Percentiles rank a stretch among this genome's conserved stretches.
These are phyloP conservation scores for Ceratocystis colombiana DNA, from an alignment of 2,329 filamentous ascomycete species.

Conservation along the genomic window DNA sequence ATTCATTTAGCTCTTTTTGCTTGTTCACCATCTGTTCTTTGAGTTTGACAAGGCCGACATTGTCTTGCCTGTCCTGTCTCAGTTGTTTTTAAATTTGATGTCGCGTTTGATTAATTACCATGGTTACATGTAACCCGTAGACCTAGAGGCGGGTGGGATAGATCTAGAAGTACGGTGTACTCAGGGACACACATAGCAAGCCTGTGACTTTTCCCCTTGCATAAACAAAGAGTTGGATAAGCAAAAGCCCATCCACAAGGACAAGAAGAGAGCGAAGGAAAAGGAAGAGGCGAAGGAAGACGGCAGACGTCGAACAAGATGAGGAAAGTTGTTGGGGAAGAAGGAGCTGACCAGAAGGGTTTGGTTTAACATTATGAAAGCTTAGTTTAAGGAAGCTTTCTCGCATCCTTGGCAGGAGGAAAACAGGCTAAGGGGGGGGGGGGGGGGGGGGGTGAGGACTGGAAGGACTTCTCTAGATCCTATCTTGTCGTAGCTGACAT, in stretches of 20 bases:
- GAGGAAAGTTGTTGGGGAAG: neutral
- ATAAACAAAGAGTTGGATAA: neutral
- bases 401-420: neutral
- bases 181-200: neutral
- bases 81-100: neutral
- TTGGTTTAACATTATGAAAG: neutral
- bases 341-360: neutral
- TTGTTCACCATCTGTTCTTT: neutral
- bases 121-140: neutral
- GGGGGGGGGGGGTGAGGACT: neutral
- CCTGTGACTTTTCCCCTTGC: neutral
- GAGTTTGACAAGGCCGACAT: neutral
- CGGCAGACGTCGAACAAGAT: neutral
- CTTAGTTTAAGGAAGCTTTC: conserved; percentile 9
- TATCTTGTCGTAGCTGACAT: neutral
- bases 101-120: neutral
- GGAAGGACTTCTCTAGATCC: neutral
- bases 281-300: neutral
- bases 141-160: neutral
- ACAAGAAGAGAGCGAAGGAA: neutral
- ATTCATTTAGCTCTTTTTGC: neutral
- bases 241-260: neutral
- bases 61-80: neutral
- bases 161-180: neutral
- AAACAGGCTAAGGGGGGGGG: neutral